Evolutionary conservation across 1,139 yeast species (phyloP), one percentile per base, ranked within the genome.

Genomic region (Trichomonascaceae sp.): DNA sequence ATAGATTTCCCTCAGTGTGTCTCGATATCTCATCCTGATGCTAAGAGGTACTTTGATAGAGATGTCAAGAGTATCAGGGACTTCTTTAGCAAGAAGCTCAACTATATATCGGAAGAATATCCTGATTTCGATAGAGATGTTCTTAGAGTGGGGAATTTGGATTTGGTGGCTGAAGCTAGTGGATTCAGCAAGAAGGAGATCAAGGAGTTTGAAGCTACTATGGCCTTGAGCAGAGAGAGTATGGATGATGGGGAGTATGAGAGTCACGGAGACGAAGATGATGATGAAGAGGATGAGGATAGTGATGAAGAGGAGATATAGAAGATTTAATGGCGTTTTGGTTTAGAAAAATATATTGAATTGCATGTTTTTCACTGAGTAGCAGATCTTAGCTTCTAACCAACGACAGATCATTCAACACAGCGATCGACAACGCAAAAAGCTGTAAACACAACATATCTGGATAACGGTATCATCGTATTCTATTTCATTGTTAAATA

Each of bases 1-100:
- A 93, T 93, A 63, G 99, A 93, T 77, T 93, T 93, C 76, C 99
- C 99, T 4, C 99, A 93, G 71, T 91, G 97, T 82, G 87, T 93
- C 20, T 88, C 96, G 17, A 87, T 87, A 46, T 91, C 87, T 61
- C 99, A 93, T 68, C 78, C 76, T 2, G 96, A 93, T 66, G 98
- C 99, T 12, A 84, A 84, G 60, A 79, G 78, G 56, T 91, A 88
- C 68, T 93, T 93, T 68, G 83, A 87, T 61, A 80, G 99, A 72
- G 99, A 93, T 72, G 96, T 93, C 22, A 86, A 88, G 57, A 91
- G 98, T 66, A 83, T 93, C 57, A 77, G 90, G 59, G 78, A 84
- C 50, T 95, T 91, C 66, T 93, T 93, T 71, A 83, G 78, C 59
- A 83, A 83, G 69, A 87, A 87, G 69, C 80, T 93, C 63, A 81